Evolutionary conservation across 257 asterid species (phyloP).

Genomic region (Fraxinus cuspidata): DNA sequence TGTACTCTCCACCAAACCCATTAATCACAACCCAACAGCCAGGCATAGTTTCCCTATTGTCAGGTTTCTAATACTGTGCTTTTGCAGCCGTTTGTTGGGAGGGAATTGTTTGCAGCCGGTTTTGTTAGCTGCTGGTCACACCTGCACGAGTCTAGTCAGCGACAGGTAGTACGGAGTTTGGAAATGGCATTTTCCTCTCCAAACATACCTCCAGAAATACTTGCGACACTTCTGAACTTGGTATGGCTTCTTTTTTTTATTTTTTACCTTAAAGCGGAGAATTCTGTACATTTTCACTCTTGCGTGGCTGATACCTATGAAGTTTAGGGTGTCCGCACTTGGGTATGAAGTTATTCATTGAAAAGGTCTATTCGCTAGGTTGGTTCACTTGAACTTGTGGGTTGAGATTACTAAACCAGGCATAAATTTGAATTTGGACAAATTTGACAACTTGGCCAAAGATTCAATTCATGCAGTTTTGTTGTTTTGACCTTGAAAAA

Average conservation of each 20-base stretch:
- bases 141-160: conserved; percentile 79
- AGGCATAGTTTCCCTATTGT: neutral
- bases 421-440: conserved; percentile 1
- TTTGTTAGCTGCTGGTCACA: conserved; percentile 99
- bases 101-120: conserved; percentile 98
- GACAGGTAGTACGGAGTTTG: conserved; percentile 81
- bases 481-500: conserved; percentile 15
- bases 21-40: conserved; percentile 6
- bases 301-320: conserved; percentile 7
- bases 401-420: neutral
- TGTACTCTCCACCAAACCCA: neutral
- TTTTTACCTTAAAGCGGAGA: conserved; percentile 7
- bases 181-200: conserved; percentile 99
- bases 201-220: conserved; percentile 96
- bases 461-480: neutral
- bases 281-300: neutral
- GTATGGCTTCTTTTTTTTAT: conserved; percentile 38
- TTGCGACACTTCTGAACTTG: conserved; percentile 95
- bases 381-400: conserved; percentile 9
- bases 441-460: conserved; percentile 3
- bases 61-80: conserved; percentile 29
- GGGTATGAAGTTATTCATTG: conserved; percentile 12
- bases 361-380: conserved; percentile 1
- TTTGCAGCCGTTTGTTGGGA: conserved; percentile 93
- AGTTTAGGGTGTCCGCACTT: conserved; percentile 4